These are phyloP conservation scores for Styphnolobium japonicum DNA, from an alignment of 306 rosid genomes.

Conservation along the genomic window DNA sequence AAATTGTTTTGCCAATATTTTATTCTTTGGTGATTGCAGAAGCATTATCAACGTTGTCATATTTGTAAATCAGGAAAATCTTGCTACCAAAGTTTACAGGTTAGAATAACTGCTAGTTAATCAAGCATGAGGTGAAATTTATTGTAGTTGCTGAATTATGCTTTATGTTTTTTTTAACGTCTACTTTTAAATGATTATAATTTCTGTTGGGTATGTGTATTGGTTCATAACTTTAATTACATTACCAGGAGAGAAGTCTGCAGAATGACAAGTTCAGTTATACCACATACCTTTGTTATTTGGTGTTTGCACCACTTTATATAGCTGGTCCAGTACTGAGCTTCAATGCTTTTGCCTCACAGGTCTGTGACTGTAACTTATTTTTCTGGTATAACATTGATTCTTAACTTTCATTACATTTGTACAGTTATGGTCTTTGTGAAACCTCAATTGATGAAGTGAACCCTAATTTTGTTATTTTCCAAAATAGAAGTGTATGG, in stretches of 20 bases:
- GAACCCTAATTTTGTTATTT: slow-evolving; percentile 14
- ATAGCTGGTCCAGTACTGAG: slow-evolving; percentile 90
- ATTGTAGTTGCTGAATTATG: slow-evolving; percentile 12
- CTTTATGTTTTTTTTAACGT: slow-evolving; percentile 9
- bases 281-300: slow-evolving; percentile 67
- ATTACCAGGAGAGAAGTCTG: slow-evolving; percentile 71
- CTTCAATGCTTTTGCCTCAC: slow-evolving; percentile 96
- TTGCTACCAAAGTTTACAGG: slow-evolving; percentile 89
- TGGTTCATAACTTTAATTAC: slow-evolving; percentile 22
- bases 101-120: slow-evolving; percentile 43
- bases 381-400: slow-evolving; percentile 4
- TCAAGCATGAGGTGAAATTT: slow-evolving; percentile 19
- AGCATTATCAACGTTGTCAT: slow-evolving; percentile 74
- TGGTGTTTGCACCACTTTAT: slow-evolving; percentile 89
- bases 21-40: slow-evolving; percentile 56
- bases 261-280: slow-evolving; percentile 57
- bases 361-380: slow-evolving; percentile 52
- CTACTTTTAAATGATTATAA: slow-evolving; percentile 4
- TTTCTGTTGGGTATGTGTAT: slow-evolving; percentile 7
- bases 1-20: slow-evolving; percentile 17
- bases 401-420: slow-evolving; percentile 8
- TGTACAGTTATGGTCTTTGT: slow-evolving; percentile 11
- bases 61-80: slow-evolving; percentile 73
- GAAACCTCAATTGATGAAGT: slow-evolving; percentile 8
- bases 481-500: slow-evolving; percentile 11